phyloP scores from a whole-genome alignment of 225 moss, liverwort and hornwort genomes.

The Bryum argenteum region DNA sequence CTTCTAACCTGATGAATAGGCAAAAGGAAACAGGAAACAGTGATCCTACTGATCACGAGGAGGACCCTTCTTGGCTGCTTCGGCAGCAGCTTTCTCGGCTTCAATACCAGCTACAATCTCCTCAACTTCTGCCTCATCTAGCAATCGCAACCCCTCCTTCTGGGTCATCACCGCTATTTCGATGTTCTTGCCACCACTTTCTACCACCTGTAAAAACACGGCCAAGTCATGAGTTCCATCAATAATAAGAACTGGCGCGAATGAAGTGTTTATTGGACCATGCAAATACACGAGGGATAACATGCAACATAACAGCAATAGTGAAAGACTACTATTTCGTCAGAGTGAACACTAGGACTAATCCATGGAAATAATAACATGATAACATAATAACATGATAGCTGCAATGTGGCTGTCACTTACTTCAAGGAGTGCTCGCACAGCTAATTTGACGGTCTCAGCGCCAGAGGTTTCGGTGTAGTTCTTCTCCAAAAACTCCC shows the following conservation, averaged over 20 bases:
- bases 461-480: conserved; percentile 91
- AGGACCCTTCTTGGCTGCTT: conserved; percentile 96
- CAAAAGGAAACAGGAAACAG: conserved; percentile 25
- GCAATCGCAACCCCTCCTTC: conserved; percentile 74
- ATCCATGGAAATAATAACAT: background rate
- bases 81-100: conserved; percentile 96
- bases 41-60: conserved; percentile 67
- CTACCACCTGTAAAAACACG: conserved; percentile 78
- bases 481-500: conserved; percentile 94
- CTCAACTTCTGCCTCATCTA: conserved; percentile 95
- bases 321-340: too few species aligned
- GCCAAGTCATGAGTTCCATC: conserved; percentile 23
- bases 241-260: background rate
- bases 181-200: conserved; percentile 97
- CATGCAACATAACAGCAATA: too few species aligned
- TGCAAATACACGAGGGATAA: too few species aligned
- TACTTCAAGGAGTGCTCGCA: conserved; percentile 94
- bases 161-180: conserved; percentile 95
- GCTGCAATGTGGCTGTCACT: conserved; percentile 21
- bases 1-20: conserved; percentile 37
- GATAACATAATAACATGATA: background rate
- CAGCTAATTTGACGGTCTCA: conserved; percentile 91
- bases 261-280: too few species aligned
- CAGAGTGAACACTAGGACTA: too few species aligned
- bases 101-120: conserved; percentile 93